Evolutionary conservation across 2,329 filamentous ascomycete genomes (phyloP).

Genomic region (Fusarium globosum): DNA sequence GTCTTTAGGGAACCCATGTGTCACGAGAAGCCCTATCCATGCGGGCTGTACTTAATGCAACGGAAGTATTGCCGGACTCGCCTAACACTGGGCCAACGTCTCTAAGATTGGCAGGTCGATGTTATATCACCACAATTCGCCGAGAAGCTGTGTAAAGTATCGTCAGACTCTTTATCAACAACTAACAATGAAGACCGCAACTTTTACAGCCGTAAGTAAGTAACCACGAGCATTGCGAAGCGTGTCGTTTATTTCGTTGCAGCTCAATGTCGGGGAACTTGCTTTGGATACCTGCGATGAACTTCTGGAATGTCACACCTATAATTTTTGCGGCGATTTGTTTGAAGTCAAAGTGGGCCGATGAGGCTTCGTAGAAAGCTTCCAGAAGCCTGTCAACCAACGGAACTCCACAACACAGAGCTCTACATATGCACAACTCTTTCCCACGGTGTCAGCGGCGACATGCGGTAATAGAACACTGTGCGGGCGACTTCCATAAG

Average conservation of each 20-base stretch:
- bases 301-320: constrained; percentile 24
- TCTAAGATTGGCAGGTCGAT: constrained; percentile 22
- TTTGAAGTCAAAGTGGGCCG: constrained; percentile 37
- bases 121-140: constrained; percentile 13
- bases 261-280: not conserved
- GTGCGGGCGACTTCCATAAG: constrained; percentile 20
- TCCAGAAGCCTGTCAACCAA: constrained; percentile 45
- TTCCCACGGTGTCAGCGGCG: constrained; percentile 23
- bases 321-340: constrained; percentile 34
- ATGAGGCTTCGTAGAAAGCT: constrained; percentile 43
- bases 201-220: not conserved
- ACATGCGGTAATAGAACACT: constrained; percentile 14
- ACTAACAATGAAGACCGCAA: not conserved
- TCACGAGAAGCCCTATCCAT: constrained; percentile 24
- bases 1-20: constrained; percentile 19
- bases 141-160: constrained; percentile 2
- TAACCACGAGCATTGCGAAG: not conserved
- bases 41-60: constrained; percentile 29
- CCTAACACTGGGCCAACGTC: constrained; percentile 32
- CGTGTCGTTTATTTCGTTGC: constrained; percentile 11
- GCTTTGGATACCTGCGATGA: constrained; percentile 13
- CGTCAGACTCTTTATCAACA: not conserved
- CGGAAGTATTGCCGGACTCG: constrained; percentile 40
- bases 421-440: constrained; percentile 17
- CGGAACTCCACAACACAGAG: constrained; percentile 11